Percentiles rank a stretch among this genome's conserved stretches.
Evolutionary conservation across 1,284 basidiomycete species (phyloP).

Genomic region (Volvariella surrecta): DNA sequence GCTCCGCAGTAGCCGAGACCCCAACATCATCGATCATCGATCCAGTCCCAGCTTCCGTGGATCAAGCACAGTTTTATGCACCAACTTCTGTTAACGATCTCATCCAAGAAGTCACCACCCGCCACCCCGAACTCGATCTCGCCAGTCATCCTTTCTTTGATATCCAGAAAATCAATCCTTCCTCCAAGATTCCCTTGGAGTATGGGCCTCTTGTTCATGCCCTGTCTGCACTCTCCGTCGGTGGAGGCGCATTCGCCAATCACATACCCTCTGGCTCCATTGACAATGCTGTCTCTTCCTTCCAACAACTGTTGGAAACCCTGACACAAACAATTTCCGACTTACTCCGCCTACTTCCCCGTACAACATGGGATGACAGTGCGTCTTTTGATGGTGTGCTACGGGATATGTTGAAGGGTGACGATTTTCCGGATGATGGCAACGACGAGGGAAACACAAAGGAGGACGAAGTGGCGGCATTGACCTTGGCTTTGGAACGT

Average conservation of each 20-base stretch:
- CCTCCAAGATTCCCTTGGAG: slow-evolving; percentile 68
- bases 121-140: slow-evolving; percentile 55
- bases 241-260: slow-evolving; percentile 75
- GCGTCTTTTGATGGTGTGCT: slow-evolving; percentile 79
- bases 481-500: slow-evolving; percentile 73
- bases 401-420: slow-evolving; percentile 78
- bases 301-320: slow-evolving; percentile 77
- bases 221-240: slow-evolving; percentile 76
- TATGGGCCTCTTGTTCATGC: slow-evolving; percentile 78
- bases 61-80: slow-evolving; percentile 19
- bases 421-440: slow-evolving; percentile 71
- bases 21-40: too few relatives aligned
- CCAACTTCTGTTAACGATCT: slow-evolving; percentile 50
- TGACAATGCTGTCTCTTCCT: slow-evolving; percentile 78
- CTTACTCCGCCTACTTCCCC: slow-evolving; percentile 68
- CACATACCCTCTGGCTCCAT: slow-evolving; percentile 75
- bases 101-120: slow-evolving; percentile 53
- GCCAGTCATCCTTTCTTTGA: slow-evolving; percentile 70
- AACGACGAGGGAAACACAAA: slow-evolving; percentile 53
- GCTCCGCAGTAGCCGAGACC: too few relatives aligned
- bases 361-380: slow-evolving; percentile 80
- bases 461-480: slow-evolving; percentile 74
- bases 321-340: slow-evolving; percentile 82
- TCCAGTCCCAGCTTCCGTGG: too few relatives aligned
- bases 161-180: slow-evolving; percentile 54